These are phyloP conservation scores for Yamagishiella unicocca DNA, from an alignment of 139 green algal genomes.

Conservation along the genomic window DNA sequence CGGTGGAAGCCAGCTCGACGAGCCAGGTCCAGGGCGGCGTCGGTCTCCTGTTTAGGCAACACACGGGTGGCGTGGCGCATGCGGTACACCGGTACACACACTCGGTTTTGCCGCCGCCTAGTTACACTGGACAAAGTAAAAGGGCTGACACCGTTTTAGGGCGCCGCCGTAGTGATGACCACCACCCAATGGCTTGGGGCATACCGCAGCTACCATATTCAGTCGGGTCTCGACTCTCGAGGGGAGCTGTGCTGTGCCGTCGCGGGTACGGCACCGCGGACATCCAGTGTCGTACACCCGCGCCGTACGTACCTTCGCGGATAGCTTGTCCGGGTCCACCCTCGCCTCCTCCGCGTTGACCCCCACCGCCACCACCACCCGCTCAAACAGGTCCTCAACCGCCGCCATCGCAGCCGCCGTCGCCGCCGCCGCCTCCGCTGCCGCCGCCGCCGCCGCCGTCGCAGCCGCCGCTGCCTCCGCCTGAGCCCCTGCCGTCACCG, in stretches of 20 bases:
- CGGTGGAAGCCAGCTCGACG: neutral
- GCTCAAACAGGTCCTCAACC: slow-evolving; percentile 45
- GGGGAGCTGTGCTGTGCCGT: no score
- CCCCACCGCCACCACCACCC: slow-evolving; percentile 48
- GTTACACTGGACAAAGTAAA: no score
- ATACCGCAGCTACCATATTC: no score
- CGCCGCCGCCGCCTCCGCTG: neutral
- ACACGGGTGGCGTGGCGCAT: no score
- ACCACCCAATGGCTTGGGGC: no score
- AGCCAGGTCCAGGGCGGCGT: slow-evolving; percentile 36
- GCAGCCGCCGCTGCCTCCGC: neutral
- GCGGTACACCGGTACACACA: no score
- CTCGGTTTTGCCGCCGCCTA: no score
- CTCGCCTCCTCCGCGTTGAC: slow-evolving; percentile 33
- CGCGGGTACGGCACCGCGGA: no score
- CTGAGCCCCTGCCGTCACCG: neutral
- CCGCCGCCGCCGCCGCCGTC: neutral
- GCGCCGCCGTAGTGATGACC: no score
- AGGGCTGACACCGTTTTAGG: no score
- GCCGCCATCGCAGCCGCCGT: neutral
- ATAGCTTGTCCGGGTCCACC: slow-evolving; percentile 38
- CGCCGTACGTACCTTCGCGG: neutral
- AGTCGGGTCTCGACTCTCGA: no score
- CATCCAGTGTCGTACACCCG: no score
- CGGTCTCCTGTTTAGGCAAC: slow-evolving; percentile 40